Evolutionary conservation across 2,329 filamentous ascomycete genomes (phyloP), one percentile per base, ranked within the genome.

Genomic region (Fusarium miscanthi): DNA sequence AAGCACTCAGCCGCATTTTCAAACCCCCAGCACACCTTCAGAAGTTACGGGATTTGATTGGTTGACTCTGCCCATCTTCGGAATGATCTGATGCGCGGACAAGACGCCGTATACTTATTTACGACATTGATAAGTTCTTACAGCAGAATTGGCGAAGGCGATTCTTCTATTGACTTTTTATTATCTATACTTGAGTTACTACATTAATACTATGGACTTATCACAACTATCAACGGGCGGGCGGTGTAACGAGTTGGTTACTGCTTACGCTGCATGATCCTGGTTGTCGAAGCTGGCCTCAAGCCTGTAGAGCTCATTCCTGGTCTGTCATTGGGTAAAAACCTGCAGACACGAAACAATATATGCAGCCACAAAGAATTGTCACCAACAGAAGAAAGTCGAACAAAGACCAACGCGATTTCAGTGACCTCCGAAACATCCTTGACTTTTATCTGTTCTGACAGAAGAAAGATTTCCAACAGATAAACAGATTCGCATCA

Each of bases 231-330:
- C 5, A 14, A 30, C 14, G 43, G 19, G 12, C 1, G 19, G 19
- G 27, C 4, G 14, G 31, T 33, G 9, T n/a, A 31, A 48, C 30
- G 27, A 12, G 4, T 21, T 48, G 9, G 3, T 1, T n/a, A 13
- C 21, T n/a, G 27, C 27, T 31, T 7, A 9, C 21, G 2, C 27
- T 23, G 21, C 10, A 5, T 0, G 16, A 31, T 31, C 21, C 45
- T 31, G 10, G 27, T 4, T 23, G 14, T 14, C 45, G 23, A 12
- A 27, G 14, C 12, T 31, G 27, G 14, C 5, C 27, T 49, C 14
- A 49, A 13, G 14, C 2, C 13, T 0, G 2, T 0, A 11, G 13
- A 46, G 19, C 2, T 6, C 3, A n/a, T n/a, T 16, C 13, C 19
- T 16, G 27, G 19, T n/a, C 13, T 9, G 0, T 17, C 14, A 49